Conservation (phyloP, 2,329 filamentous ascomycete genomes). For the Cercospora canescens region DNA sequence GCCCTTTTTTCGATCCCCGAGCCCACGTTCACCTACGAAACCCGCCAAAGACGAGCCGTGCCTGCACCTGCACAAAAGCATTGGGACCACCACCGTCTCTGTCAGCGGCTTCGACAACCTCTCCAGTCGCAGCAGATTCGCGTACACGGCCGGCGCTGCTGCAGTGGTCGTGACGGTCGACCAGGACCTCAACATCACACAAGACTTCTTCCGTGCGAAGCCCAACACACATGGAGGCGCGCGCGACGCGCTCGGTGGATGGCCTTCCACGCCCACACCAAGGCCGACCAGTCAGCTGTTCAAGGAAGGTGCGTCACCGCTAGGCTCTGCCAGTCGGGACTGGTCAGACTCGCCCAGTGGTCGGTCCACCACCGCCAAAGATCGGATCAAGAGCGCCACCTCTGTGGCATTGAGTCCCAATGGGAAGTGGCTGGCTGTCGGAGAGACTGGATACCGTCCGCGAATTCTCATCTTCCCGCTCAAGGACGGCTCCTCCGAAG, state of each 20-base stretch:
- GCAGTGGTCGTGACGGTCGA: slow-evolving; percentile 86
- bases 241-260: slow-evolving; percentile 25
- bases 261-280: slow-evolving; percentile 29
- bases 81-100: slow-evolving; percentile 84
- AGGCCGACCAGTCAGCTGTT: slow-evolving; percentile 24
- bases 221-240: slow-evolving; percentile 21
- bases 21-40: slow-evolving; percentile 63
- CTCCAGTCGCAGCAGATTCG: slow-evolving; percentile 69
- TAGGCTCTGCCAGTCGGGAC: slow-evolving; percentile 40
- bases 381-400: slow-evolving; percentile 91
- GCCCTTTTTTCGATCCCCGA: slow-evolving; percentile 60
- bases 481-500: slow-evolving; percentile 72
- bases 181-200: slow-evolving; percentile 62
- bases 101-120: slow-evolving; percentile 85
- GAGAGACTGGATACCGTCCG: slow-evolving; percentile 91
- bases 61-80: slow-evolving; percentile 77
- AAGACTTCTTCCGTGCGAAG: slow-evolving; percentile 83
- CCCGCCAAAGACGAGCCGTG: slow-evolving; percentile 45
- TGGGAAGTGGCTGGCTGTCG: slow-evolving; percentile 83
- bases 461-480: slow-evolving; percentile 88
- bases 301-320: slow-evolving; percentile 50
- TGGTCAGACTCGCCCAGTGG: slow-evolving; percentile 60
- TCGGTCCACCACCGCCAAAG: slow-evolving; percentile 82
- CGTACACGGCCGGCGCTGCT: slow-evolving; percentile 88
- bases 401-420: slow-evolving; percentile 87